phyloP scores from a whole-genome alignment of 2,329 filamentous ascomycete genomes.

The Aspergillus nomiae region DNA sequence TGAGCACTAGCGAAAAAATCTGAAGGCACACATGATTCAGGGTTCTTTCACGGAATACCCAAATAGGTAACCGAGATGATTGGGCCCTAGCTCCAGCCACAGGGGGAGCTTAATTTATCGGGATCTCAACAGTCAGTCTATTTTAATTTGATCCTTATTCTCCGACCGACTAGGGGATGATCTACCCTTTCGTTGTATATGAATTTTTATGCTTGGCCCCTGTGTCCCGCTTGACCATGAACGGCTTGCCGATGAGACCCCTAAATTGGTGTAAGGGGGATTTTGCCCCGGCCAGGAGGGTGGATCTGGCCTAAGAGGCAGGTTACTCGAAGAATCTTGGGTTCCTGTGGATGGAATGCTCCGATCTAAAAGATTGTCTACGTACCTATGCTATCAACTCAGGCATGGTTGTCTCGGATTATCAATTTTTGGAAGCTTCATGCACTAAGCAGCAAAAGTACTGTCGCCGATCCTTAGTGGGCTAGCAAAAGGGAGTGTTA shows the following conservation, averaged over 20 bases:
- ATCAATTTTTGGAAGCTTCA: slow-evolving; percentile 18
- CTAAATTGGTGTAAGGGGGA: slow-evolving; percentile 7
- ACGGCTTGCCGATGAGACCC: background rate
- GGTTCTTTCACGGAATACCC: slow-evolving; percentile 14
- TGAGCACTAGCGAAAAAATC: slow-evolving; percentile 11
- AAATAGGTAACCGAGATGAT: slow-evolving; percentile 15
- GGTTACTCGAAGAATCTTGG: slow-evolving; percentile 6
- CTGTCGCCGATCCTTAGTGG: background rate
- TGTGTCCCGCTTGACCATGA: background rate
- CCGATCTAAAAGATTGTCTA: background rate
- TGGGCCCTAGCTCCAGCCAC: background rate
- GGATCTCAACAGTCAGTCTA: background rate
- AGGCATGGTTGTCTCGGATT: slow-evolving; percentile 8
- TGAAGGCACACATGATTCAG: slow-evolving; percentile 15
- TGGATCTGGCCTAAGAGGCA: background rate
- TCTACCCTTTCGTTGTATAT: background rate
- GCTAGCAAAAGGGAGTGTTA: background rate
- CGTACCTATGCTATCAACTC: slow-evolving; percentile 2
- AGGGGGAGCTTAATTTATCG: slow-evolving; percentile 4
- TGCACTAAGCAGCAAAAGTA: slow-evolving; percentile 14
- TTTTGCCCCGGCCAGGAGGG: background rate
- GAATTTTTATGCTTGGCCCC: background rate
- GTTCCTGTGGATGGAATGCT: slow-evolving; percentile 11
- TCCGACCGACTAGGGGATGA: background rate
- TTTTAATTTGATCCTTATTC: slow-evolving; percentile 1